phyloP scores from a whole-genome alignment of 202 grass and related monocot genomes.

The Zizania palustris region DNA sequence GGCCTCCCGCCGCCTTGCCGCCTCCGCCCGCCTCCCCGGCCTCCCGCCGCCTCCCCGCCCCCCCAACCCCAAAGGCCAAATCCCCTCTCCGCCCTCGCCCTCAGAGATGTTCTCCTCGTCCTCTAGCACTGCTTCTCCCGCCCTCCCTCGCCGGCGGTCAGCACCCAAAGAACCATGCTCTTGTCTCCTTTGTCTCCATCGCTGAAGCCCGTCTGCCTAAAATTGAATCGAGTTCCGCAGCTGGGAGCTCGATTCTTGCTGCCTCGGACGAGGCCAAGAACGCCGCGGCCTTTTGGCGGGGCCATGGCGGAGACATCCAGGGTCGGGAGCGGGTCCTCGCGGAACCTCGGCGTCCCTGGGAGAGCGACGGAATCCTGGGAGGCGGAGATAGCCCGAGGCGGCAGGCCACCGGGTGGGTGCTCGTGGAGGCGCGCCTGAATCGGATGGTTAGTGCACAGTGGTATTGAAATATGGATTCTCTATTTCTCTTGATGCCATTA shows the following conservation, averaged over 20 bases:
- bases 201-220: slow-evolving; percentile 9
- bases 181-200: slow-evolving; percentile 3
- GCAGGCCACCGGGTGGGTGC: slow-evolving; percentile 16
- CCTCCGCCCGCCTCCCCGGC: no score
- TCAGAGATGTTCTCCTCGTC: slow-evolving; percentile 39
- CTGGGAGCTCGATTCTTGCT: no score
- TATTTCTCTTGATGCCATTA: background rate
- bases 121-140: slow-evolving; percentile 12
- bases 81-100: slow-evolving; percentile 17
- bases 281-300: no score
- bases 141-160: background rate
- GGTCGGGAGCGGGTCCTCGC: no score
- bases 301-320: no score
- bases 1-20: no score
- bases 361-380: no score
- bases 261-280: no score
- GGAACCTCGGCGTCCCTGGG: no score
- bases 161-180: slow-evolving; percentile 38
- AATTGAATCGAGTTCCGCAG: no score
- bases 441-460: slow-evolving; percentile 44
- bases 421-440: slow-evolving; percentile 47
- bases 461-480: background rate
- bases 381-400: slow-evolving; percentile 1
- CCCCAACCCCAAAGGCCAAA: background rate
- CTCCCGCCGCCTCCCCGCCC: no score